A percentile compares a stretch with the other conserved stretches of the same genome.
These are phyloP conservation scores for Naganishia randhawae DNA, from an alignment of 768 basidiomycete genomes.

Conservation along the genomic window DNA sequence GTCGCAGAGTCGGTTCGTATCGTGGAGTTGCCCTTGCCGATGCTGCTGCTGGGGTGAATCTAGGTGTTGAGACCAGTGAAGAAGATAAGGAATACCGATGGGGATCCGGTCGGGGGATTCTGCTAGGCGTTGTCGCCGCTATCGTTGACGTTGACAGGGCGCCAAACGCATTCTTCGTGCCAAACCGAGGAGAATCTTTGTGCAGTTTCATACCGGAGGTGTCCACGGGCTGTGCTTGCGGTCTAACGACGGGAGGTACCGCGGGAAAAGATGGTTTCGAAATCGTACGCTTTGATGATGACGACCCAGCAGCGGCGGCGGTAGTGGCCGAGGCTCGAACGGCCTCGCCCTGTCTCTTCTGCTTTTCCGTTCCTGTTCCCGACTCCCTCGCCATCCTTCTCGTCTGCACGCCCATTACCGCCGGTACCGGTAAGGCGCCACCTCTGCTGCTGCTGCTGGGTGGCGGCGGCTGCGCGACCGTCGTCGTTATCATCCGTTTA, in stretches of 20 bases:
- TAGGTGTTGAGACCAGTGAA: too few species aligned
- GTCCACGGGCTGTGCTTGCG: not conserved
- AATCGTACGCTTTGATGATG: not conserved
- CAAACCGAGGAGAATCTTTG: not conserved
- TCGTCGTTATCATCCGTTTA: not conserved
- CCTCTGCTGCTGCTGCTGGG: too few species aligned
- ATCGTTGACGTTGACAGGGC: not conserved
- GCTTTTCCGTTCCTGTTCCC: not conserved
- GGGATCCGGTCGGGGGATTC: not conserved
- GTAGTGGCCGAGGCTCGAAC: not conserved
- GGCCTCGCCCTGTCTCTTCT: too few species aligned
- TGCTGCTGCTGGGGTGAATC: not conserved
- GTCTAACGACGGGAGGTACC: not conserved
- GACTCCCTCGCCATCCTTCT: not conserved
- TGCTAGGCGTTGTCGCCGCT: not conserved
- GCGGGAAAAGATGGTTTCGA: not conserved
- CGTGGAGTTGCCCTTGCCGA: not conserved
- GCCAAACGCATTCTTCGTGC: not conserved
- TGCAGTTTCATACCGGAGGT: too few species aligned
- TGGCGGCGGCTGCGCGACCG: too few species aligned
- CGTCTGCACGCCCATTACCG: not conserved
- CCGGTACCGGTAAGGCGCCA: not conserved
- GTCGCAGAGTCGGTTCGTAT: not conserved
- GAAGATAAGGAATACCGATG: not conserved
- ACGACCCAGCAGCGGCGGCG: too few species aligned